phyloP scores from a whole-genome alignment of 805 yeast genomes.

The Citeromyces matritensis region DNA sequence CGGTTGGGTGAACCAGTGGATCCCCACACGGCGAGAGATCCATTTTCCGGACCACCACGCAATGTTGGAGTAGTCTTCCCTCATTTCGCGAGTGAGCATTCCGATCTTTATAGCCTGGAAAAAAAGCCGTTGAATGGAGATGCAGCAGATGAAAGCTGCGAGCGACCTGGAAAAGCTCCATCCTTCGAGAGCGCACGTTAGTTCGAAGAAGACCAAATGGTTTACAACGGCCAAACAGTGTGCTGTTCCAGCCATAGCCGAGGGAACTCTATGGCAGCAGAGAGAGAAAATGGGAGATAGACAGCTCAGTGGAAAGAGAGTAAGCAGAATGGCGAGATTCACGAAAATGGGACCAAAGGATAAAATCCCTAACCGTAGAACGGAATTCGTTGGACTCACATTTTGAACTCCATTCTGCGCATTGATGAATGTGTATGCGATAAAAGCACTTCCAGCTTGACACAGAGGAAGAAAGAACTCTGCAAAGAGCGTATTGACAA shows the following conservation, averaged over 20 bases:
- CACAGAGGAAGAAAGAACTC: conserved; percentile 66
- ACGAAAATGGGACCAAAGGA: conserved; percentile 31
- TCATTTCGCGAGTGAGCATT: conserved; percentile 24
- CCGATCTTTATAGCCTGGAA: conserved; percentile 16
- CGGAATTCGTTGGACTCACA: conserved; percentile 36
- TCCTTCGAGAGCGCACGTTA: conserved; percentile 23
- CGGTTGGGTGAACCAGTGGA: conserved; percentile 24
- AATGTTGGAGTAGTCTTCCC: conserved; percentile 21
- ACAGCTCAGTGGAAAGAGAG: conserved; percentile 19
- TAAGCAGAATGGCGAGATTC: conserved; percentile 16
- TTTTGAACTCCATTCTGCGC: conserved; percentile 69
- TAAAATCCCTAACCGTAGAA: conserved; percentile 44
- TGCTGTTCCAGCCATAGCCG: conserved; percentile 22
- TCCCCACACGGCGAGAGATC: conserved; percentile 22
- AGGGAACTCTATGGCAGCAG: conserved; percentile 18
- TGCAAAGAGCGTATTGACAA: conserved; percentile 63
- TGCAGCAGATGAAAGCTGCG: conserved; percentile 20
- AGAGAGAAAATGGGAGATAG: conserved; percentile 16
- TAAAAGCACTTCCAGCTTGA: conserved; percentile 50
- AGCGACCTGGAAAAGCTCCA: conserved; percentile 23
- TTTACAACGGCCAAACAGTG: conserved; percentile 19
- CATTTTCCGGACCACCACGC: conserved; percentile 46
- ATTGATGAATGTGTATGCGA: conserved; percentile 71
- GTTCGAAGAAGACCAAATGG: conserved; percentile 18
- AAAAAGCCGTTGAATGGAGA: conserved; percentile 20